phyloP scores from a whole-genome alignment of 345 rosid genomes.

The Euphorbia pulcherrima region DNA sequence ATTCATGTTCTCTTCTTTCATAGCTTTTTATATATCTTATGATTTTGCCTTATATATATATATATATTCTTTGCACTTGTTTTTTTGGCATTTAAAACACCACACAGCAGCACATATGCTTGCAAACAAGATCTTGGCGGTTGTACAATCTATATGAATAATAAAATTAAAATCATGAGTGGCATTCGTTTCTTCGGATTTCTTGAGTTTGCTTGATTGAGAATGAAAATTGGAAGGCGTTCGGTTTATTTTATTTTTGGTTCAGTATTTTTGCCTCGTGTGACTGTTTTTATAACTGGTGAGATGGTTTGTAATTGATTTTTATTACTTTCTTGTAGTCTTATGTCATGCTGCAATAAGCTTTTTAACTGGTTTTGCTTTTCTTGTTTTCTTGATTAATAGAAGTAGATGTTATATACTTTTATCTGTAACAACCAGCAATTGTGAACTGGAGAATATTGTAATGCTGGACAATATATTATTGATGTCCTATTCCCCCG shows the following conservation, averaged over 20 bases:
- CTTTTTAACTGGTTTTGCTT: too few species aligned
- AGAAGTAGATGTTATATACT: not conserved
- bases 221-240: too few species aligned
- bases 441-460: not conserved
- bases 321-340: not conserved
- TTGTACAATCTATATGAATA: not conserved
- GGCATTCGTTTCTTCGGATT: too few species aligned
- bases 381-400: not conserved
- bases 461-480: not conserved
- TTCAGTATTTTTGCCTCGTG: too few species aligned
- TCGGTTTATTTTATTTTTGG: too few species aligned
- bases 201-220: too few species aligned
- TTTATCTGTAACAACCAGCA: not conserved
- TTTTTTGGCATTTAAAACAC: conserved; percentile 4
- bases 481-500: not conserved
- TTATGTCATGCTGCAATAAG: not conserved
- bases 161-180: too few species aligned
- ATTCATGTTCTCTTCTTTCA: conserved; percentile 17
- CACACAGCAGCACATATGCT: not conserved
- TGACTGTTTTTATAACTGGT: too few species aligned
- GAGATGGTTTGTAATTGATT: not conserved
- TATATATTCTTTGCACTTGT: conserved; percentile 17
- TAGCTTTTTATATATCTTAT: conserved; percentile 18
- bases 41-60: conserved; percentile 16
- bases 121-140: not conserved